Conservation (phyloP, 495 filamentous ascomycete species). For the Aspergillus saccharolyticus region DNA sequence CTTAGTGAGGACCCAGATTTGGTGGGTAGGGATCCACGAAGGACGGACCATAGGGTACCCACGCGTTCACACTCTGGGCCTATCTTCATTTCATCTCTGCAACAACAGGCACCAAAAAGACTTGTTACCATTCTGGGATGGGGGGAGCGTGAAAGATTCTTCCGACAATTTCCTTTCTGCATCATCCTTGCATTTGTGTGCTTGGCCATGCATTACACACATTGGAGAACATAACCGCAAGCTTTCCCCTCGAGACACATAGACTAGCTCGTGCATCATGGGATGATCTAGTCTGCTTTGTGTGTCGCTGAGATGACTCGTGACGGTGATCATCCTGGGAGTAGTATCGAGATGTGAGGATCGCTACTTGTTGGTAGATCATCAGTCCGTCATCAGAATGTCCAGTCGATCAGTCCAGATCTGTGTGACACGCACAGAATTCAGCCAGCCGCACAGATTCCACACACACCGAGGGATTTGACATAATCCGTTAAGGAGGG, state of each 20-base stretch:
- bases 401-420: not conserved
- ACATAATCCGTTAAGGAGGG: not conserved
- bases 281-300: not conserved
- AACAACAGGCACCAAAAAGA: not conserved
- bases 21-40: constrained; percentile 15
- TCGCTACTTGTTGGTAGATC: not conserved
- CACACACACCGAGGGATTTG: not conserved
- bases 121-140: not conserved
- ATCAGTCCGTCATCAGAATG: not conserved
- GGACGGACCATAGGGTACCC: constrained; percentile 16
- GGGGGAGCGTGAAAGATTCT: not conserved
- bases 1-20: not conserved
- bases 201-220: not conserved
- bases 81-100: constrained; percentile 13
- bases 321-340: not conserved
- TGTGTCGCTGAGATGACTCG: not conserved
- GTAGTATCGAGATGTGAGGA: not conserved
- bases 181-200: not conserved
- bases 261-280: not conserved
- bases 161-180: not conserved
- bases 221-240: not conserved
- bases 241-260: not conserved
- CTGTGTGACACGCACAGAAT: not conserved
- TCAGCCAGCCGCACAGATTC: not conserved
- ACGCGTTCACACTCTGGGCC: constrained; percentile 18